Evolutionary conservation across 768 basidiomycete species (phyloP).

Genomic region (Termitomyces sp.): DNA sequence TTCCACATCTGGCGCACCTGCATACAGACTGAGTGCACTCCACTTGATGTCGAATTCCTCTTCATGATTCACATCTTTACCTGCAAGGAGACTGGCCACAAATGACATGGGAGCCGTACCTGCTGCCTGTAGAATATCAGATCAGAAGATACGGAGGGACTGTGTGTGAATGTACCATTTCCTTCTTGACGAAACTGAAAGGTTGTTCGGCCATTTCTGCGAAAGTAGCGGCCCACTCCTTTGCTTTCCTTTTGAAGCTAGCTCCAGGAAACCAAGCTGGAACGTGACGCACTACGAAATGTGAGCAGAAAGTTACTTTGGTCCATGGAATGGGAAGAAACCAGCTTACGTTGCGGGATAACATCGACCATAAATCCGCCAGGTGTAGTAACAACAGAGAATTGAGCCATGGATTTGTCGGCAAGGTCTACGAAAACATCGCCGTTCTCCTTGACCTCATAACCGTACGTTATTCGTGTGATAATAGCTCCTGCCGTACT

Average conservation of each 20-base stretch:
- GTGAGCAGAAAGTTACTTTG: neutral
- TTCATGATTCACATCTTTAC: constrained; percentile 37
- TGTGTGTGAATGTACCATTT: neutral
- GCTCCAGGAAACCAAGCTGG: neutral
- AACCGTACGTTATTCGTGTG: constrained; percentile 47
- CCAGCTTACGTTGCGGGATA: neutral
- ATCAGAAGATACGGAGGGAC: neutral
- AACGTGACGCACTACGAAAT: neutral
- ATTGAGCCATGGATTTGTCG: neutral
- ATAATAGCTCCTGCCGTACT: constrained; percentile 47
- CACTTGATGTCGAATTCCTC: constrained; percentile 61
- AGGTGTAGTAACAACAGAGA: neutral
- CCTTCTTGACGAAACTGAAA: neutral
- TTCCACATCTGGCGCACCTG: constrained; percentile 24
- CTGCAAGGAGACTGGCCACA: constrained; percentile 48
- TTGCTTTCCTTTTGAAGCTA: neutral
- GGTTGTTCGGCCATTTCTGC: neutral
- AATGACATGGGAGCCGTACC: constrained; percentile 52
- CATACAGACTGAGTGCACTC: constrained; percentile 48
- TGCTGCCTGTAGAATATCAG: constrained; percentile 33
- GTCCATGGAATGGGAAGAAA: neutral
- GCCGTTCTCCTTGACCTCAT: constrained; percentile 40
- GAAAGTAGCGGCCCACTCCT: neutral
- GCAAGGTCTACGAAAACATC: constrained; percentile 49
- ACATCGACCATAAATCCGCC: neutral